These are phyloP conservation scores for Hypomyces perniciosus DNA, from an alignment of 2,329 filamentous ascomycete genomes.

Conservation along the genomic window DNA sequence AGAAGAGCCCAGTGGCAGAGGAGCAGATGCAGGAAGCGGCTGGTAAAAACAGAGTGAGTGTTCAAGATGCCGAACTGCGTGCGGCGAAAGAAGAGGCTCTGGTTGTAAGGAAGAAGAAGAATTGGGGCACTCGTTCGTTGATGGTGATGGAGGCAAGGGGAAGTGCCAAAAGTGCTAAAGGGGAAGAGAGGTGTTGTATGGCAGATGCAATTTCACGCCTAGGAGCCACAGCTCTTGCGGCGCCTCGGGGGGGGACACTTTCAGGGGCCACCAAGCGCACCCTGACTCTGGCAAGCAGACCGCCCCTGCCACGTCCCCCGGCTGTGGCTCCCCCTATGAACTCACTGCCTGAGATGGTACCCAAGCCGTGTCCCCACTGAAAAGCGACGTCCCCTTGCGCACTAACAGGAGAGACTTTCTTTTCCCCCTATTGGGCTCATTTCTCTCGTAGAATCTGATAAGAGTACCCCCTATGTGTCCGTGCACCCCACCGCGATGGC, in stretches of 20 bases:
- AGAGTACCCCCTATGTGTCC: background rate
- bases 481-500: background rate
- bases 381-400: background rate
- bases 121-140: constrained; percentile 6
- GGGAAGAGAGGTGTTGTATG: constrained; percentile 12
- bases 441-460: background rate
- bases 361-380: background rate
- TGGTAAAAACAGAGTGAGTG: constrained; percentile 11
- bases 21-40: constrained; percentile 1
- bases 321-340: constrained; percentile 11
- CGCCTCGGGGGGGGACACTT: background rate
- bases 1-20: constrained; percentile 5
- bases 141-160: constrained; percentile 11
- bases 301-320: constrained; percentile 12
- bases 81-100: constrained; percentile 9
- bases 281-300: constrained; percentile 8
- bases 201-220: constrained; percentile 11
- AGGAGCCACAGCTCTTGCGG: constrained; percentile 9
- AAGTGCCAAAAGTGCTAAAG: constrained; percentile 11
- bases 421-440: background rate
- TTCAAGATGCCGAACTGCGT: constrained; percentile 1
- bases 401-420: constrained; percentile 1
- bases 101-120: constrained; percentile 8
- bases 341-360: background rate
- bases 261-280: constrained; percentile 10